These are phyloP conservation scores for Margaritispora aquatica DNA, from an alignment of 495 filamentous ascomycete species.

Conservation along the genomic window DNA sequence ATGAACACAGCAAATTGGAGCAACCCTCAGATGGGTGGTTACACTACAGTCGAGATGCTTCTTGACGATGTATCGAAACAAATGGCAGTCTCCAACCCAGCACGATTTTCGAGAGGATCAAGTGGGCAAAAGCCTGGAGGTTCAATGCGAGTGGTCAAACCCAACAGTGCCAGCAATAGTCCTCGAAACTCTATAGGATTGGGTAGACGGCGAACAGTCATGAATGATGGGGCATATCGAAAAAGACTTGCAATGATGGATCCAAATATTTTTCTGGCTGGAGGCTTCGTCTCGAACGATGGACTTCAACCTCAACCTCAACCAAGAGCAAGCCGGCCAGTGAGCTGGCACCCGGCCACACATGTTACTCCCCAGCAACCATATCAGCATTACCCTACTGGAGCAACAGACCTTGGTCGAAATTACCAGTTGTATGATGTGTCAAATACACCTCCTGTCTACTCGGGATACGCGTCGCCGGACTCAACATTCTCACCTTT, in stretches of 20 bases:
- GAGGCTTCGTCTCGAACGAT: constrained; percentile 24
- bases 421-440: constrained; percentile 16
- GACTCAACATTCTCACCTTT: constrained; percentile 19
- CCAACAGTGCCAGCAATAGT: constrained; percentile 62
- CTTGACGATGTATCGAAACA: constrained; percentile 25
- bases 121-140: constrained; percentile 32
- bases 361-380: constrained; percentile 23
- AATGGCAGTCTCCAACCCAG: constrained; percentile 23
- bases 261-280: constrained; percentile 28
- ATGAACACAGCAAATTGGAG: constrained; percentile 19
- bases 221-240: constrained; percentile 32
- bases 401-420: background rate
- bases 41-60: constrained; percentile 23
- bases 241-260: constrained; percentile 25
- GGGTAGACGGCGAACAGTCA: constrained; percentile 31
- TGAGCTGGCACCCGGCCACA: constrained; percentile 65
- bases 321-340: constrained; percentile 40
- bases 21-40: constrained; percentile 2
- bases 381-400: constrained; percentile 10
- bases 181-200: constrained; percentile 46
- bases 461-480: constrained; percentile 22
- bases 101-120: constrained; percentile 34
- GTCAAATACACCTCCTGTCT: constrained; percentile 15
- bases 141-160: constrained; percentile 56
- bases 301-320: constrained; percentile 26